phyloP scores from a whole-genome alignment of 139 green algal genomes.

The Coccomyxa sp. region DNA sequence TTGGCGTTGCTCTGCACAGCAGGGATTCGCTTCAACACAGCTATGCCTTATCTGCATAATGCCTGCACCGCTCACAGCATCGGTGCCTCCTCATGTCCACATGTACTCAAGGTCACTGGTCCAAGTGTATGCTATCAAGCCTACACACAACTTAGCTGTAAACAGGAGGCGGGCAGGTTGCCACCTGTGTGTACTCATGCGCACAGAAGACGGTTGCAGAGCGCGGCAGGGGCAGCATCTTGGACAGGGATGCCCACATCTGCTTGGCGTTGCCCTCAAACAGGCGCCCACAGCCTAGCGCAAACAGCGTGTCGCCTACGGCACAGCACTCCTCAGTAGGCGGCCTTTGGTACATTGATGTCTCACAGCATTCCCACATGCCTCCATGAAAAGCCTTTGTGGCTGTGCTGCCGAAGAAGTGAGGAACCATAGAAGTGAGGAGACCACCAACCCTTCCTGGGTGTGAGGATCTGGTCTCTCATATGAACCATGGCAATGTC shows the following conservation, averaged over 20 bases:
- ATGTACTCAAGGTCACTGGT: too few species aligned
- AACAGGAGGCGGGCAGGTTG: background rate
- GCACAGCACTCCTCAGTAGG: background rate
- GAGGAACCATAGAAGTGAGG: background rate
- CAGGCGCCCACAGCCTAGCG: constrained; percentile 82
- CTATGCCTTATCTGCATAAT: background rate
- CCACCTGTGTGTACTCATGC: constrained; percentile 47
- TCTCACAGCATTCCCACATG: too few species aligned
- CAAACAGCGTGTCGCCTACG: constrained; percentile 89
- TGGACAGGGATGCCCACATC: constrained; percentile 80
- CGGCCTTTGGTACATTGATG: too few species aligned
- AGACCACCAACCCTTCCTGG: background rate
- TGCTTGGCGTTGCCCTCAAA: constrained; percentile 80
- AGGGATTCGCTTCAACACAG: background rate
- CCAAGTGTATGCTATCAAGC: too few species aligned
- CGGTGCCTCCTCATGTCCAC: too few species aligned
- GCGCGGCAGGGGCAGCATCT: constrained; percentile 64
- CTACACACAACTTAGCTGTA: background rate
- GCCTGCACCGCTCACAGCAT: too few species aligned
- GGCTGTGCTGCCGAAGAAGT: background rate
- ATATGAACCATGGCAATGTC: background rate
- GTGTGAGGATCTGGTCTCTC: background rate
- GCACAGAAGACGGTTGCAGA: constrained; percentile 72
- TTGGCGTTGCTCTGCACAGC: constrained; percentile 47
- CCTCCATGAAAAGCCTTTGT: too few species aligned